Evolutionary conservation across 2,329 filamentous ascomycete genomes (phyloP), one percentile per base, ranked within the genome.

Genomic region (Penicillium janthinellum): DNA sequence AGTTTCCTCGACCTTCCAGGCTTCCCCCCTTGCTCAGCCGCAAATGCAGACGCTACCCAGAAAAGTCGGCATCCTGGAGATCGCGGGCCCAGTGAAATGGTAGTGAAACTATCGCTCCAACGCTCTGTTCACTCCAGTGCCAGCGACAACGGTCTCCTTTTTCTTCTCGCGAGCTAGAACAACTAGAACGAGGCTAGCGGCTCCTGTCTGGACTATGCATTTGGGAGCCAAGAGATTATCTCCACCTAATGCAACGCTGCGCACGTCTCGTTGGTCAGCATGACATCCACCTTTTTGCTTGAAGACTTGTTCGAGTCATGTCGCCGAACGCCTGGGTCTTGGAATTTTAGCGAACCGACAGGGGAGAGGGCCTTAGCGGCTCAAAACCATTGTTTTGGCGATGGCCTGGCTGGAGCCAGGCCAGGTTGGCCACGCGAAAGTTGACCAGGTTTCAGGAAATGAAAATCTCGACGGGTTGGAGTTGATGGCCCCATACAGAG

Each of bases 241-340:
- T 51, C 62, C 62, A 60, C 62, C 54, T 49, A 28, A 39, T 7
- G 38, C 42, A 37, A 37, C 17, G 17, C 52, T 44, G 38, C 12
- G 22, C 52, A 54, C 39, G 28, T 45, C 42, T 58, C 45, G 48
- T 62, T 60, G 48, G 62, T 44, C 34, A 35, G 39, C 3, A 31
- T n/a, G 25, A 31, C 25, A 35, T 17, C 17, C 41, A 53, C 48
- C 50, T 34, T 50, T 54, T 58, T 38, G 51, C 49, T 10, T 41
- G 45, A 31, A 42, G 47, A 59, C 47, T 54, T 51, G 25, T 58
- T 62, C 59, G 42, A 56, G 60, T 57, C 48, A 54, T 54, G 51
- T 58, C 41, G 49, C 58, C 58, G 58, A 48, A 45, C 39, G 42
- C 47, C 38, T 41, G 38, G 39, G 22, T 28, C 51, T 52, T 61